Evolutionary conservation across 163 green algal species (phyloP), one percentile per base, ranked within the genome.

Genomic region (Scenedesmus sp.): DNA sequence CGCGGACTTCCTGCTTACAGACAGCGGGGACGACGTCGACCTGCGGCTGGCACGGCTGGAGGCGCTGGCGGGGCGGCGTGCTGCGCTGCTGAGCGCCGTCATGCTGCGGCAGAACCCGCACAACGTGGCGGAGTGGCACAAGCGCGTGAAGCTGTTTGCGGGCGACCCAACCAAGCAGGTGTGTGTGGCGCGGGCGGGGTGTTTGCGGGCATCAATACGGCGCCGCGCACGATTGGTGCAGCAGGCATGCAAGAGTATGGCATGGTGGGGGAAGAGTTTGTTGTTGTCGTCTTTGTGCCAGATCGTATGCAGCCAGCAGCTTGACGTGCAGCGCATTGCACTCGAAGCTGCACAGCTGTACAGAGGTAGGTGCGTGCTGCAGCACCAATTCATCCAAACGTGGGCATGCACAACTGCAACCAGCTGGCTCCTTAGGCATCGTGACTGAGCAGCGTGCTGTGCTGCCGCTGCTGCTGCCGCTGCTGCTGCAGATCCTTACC

Each of bases 81-180:
- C 98, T 2, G 97, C 98, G 94, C 95, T 99, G 92, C 93, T 99
- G 87, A 97, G 87, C 90, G 97, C 93, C 73, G 98, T 99, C 43
- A 97, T 99, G 95, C 96, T 99, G 90, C 95, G 98, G 53, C 98
- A 99, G 95, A 99, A 99, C 95, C 98, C 98, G 40, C 97, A 99
- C 96, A 99, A 99, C 89, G 98, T 99, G 91, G 94, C 89, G 20
- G 97, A 99, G 95, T 99, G 98, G 98, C 98, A 99, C 95, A 99
- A 99, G 94, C 96, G 98, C 37, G 97, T 98, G 33, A 98, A 98
- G 95, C 94, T 99, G 26, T 99, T 99, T 84, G 91, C 94, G 33
- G 94, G 95, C 53, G 93, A 99, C 90, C 95, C 97, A 24, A 95
- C 93, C 16, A 95, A 96, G 80, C 97, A 99, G 94, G 88, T 88